These are phyloP conservation scores for Alopecurus myosuroides DNA, from an alignment of 176 grass and related monocot species.

Conservation along the genomic window DNA sequence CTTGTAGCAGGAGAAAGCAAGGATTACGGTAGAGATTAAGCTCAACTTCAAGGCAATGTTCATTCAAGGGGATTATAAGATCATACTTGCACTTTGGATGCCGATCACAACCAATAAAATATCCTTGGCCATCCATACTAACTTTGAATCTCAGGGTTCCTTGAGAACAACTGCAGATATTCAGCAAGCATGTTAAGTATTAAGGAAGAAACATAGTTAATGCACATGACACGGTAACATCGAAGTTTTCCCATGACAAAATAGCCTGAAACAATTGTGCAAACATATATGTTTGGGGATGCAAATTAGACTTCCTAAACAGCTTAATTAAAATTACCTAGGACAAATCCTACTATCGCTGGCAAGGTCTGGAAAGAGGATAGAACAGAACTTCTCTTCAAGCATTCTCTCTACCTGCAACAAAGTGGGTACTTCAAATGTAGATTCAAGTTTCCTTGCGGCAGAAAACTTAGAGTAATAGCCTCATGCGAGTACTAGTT, in stretches of 20 bases:
- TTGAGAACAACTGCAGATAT: slow-evolving; percentile 69
- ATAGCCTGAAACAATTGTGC: not conserved
- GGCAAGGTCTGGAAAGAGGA: slow-evolving; percentile 68
- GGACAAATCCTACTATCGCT: slow-evolving; percentile 62
- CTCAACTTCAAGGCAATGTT: slow-evolving; percentile 9
- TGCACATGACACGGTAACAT: not conserved
- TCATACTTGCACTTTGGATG: slow-evolving; percentile 93
- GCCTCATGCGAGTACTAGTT: not conserved
- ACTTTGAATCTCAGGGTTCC: slow-evolving; percentile 92
- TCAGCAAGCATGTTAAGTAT: not conserved
- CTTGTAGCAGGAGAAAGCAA: slow-evolving; percentile 7
- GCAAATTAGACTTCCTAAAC: not conserved
- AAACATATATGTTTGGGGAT: not conserved
- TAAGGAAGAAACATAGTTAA: slow-evolving; percentile 20
- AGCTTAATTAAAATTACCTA: slow-evolving; percentile 50
- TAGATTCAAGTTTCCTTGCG: slow-evolving; percentile 10
- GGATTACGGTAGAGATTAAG: slow-evolving; percentile 16
- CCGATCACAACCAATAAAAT: slow-evolving; percentile 86
- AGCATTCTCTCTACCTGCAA: slow-evolving; percentile 89
- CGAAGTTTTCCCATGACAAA: not conserved
- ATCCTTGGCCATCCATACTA: slow-evolving; percentile 65
- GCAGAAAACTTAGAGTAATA: not conserved
- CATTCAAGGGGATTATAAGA: not conserved
- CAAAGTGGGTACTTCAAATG: slow-evolving; percentile 6
- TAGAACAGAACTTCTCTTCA: slow-evolving; percentile 68